These are phyloP conservation scores for Oropetium thomaeum DNA, from an alignment of 176 grass and related monocot genomes.

Conservation along the genomic window DNA sequence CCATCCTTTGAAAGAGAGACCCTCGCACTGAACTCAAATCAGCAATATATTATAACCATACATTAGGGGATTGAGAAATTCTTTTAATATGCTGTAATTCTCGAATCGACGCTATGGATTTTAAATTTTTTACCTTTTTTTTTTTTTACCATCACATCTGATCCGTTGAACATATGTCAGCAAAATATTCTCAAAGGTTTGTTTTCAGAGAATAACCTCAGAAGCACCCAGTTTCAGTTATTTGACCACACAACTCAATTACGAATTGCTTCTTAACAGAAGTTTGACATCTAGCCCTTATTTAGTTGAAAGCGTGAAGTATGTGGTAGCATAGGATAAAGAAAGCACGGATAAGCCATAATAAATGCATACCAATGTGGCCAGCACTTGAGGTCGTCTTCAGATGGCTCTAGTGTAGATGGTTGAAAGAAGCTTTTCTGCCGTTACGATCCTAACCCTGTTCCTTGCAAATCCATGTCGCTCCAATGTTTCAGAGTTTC, in stretches of 20 bases:
- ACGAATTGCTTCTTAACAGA: background rate
- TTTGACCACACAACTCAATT: background rate
- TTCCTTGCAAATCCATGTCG: slow-evolving; percentile 97
- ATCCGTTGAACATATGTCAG: background rate
- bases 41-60: slow-evolving; percentile 33
- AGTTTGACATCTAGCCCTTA: background rate
- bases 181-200: background rate
- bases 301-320: slow-evolving; percentile 20
- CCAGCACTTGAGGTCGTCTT: slow-evolving; percentile 87
- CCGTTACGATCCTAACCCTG: slow-evolving; percentile 57
- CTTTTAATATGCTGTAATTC: background rate
- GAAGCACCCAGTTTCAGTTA: background rate
- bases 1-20: slow-evolving; percentile 81
- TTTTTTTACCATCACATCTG: background rate
- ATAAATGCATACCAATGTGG: slow-evolving; percentile 68
- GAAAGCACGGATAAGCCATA: background rate
- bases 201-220: background rate
- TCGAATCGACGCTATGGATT: background rate
- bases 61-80: slow-evolving; percentile 18
- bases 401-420: slow-evolving; percentile 85
- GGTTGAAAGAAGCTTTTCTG: slow-evolving; percentile 54
- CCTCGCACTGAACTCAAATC: slow-evolving; percentile 88
- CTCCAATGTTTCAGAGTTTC: slow-evolving; percentile 65
- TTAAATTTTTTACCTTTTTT: too few species aligned
- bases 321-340: slow-evolving; percentile 3